Evolutionary conservation across 75 land plant genomes (phyloP), one percentile per base, ranked within the genome.

Genomic region (Pinus taeda): DNA sequence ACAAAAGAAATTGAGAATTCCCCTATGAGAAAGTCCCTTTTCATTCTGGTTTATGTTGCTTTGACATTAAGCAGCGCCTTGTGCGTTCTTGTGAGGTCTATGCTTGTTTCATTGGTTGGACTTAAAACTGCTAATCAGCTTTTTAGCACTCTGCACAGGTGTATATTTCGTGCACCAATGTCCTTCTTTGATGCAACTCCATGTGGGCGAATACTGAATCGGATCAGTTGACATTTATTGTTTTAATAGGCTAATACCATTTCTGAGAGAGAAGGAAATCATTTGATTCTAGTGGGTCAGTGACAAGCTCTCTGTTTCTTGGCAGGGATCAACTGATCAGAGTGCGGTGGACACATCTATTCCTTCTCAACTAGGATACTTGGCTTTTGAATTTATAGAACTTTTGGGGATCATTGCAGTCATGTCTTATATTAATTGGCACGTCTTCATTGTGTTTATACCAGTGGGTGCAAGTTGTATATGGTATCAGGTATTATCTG

Each of bases 131-230:
- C 39, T 6, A 33, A 56, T 30, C 20, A 22, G 6, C 60, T 82
- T 62, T 82, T 77, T 60, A 61, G 7, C 36, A 85, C 85, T 57
- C 89, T 95, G 95, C 88, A 87, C 74, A 33, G 55, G 1, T 82
- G 85, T 55, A 80, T 95, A 39, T 95, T 95, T 70, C 92, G 90
- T 45, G 98, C 98, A 70, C 93, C 93, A n/a, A 95, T 95, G 93
- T 92, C 92, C 26, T 26, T 26, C 21, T 95, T 92, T 77, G 95
- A 95, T 85, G 65, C 95, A 42, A 95, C 98, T 29, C 98, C 98
- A 57, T 89, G 80, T 57, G 98, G 95, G 11, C 86, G 95, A 57
- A 89, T 95, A 60, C 74, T 95, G 15, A 95, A 90, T 64, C 88
- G 95, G 74, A 95, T 95, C 81, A 77, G 89, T 81, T 62, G 33